phyloP scores from a whole-genome alignment of 2,329 filamentous ascomycete genomes.

The Trichoderma asperellum region DNA sequence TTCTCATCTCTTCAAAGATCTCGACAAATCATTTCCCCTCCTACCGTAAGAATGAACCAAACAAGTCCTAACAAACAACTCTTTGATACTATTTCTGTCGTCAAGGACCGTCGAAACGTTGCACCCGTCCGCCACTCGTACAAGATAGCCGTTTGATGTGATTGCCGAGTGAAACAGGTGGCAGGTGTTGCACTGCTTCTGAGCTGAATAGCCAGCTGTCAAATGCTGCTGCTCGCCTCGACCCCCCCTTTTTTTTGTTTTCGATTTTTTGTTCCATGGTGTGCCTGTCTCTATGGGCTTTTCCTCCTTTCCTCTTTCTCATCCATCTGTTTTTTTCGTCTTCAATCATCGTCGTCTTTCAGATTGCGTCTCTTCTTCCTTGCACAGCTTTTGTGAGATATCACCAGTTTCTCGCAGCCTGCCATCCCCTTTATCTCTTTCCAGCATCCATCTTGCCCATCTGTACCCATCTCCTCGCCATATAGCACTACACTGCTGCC shows the following conservation, averaged over 20 bases:
- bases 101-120: neutral
- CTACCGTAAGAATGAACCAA: neutral
- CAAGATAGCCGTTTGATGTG: constrained; percentile 1
- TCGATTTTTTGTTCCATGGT: neutral
- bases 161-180: constrained; percentile 6
- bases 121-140: neutral
- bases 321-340: neutral
- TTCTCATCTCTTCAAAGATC: neutral
- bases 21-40: neutral
- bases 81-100: neutral
- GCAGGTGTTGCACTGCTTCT: neutral
- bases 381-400: neutral
- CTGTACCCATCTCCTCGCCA: neutral
- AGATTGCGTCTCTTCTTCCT: neutral
- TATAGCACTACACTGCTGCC: neutral
- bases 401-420: neutral
- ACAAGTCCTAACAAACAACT: neutral
- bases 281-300: neutral
- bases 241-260: neutral
- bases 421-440: neutral
- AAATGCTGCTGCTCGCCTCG: neutral
- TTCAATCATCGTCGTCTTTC: neutral
- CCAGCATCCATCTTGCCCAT: neutral
- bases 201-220: neutral
- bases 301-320: no score